These are phyloP conservation scores for Trichoderma breve DNA, from an alignment of 2,329 filamentous ascomycete species.

Conservation along the genomic window DNA sequence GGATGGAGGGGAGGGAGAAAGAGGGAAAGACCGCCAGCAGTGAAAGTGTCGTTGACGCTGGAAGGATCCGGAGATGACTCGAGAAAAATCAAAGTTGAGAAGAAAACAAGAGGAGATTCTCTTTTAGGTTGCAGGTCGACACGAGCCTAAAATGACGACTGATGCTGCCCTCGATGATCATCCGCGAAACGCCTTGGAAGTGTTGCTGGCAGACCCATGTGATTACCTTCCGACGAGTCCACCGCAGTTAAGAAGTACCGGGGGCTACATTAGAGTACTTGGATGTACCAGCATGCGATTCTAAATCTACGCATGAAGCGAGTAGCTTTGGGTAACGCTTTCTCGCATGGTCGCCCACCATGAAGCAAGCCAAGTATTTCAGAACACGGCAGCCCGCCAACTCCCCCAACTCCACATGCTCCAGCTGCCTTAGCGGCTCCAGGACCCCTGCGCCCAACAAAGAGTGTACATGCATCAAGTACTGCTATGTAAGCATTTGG, in stretches of 20 bases:
- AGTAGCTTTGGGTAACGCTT: background rate
- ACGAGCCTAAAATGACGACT: conserved; percentile 7
- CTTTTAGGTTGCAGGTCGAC: conserved; percentile 5
- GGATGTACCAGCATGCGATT: background rate
- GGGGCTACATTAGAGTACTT: background rate
- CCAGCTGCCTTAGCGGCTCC: background rate
- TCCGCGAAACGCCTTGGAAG: conserved; percentile 1
- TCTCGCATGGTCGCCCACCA: background rate
- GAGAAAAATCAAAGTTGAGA: background rate
- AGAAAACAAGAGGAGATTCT: background rate
- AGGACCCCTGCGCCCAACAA: conserved; percentile 1
- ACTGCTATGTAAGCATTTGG: background rate
- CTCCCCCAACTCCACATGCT: conserved; percentile 3
- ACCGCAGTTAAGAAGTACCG: background rate
- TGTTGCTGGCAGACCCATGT: conserved; percentile 13
- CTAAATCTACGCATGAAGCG: accelerated
- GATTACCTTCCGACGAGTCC: background rate
- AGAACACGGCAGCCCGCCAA: background rate
- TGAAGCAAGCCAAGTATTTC: background rate
- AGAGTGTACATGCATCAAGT: conserved; percentile 5
- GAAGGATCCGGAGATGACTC: background rate
- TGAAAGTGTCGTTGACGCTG: background rate
- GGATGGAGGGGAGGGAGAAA: background rate
- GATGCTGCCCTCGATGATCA: conserved; percentile 18
- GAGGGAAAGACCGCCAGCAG: background rate